These are phyloP conservation scores for Pestalotiopsis sp. DNA, from an alignment of 2,329 filamentous ascomycete genomes.

Conservation along the genomic window DNA sequence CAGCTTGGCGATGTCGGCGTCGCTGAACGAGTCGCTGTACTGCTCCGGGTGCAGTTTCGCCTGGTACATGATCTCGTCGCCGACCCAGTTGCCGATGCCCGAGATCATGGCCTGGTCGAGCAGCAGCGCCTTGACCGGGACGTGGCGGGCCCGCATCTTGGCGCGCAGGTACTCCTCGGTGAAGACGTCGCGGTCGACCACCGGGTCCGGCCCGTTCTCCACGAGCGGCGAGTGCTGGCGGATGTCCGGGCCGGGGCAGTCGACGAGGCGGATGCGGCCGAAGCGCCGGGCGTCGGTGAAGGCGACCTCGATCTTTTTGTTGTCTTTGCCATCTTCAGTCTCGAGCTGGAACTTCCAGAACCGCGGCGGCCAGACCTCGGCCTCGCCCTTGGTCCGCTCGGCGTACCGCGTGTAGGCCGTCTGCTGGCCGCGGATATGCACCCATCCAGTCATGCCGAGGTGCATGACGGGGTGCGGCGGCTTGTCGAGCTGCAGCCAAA, in stretches of 20 bases:
- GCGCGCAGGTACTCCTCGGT: constrained; percentile 74
- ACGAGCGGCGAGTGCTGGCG: constrained; percentile 76
- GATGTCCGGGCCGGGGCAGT: constrained; percentile 78
- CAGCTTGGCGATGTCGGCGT: constrained; percentile 71
- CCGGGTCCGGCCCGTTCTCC: constrained; percentile 92
- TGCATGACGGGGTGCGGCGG: constrained; percentile 90
- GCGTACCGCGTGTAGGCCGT: constrained; percentile 84
- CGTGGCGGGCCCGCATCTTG: constrained; percentile 74
- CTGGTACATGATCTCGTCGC: constrained; percentile 90
- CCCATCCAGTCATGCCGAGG: constrained; percentile 83
- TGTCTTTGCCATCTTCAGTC: constrained; percentile 56
- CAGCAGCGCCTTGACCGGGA: constrained; percentile 87
- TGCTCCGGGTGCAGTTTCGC: constrained; percentile 90
- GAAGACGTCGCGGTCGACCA: constrained; percentile 77
- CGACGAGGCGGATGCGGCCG: constrained; percentile 77
- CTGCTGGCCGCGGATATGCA: constrained; percentile 80
- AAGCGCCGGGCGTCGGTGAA: constrained; percentile 86
- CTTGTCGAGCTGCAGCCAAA: constrained; percentile 78
- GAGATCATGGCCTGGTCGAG: constrained; percentile 88
- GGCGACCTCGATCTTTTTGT: constrained; percentile 62
- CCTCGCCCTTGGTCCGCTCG: constrained; percentile 65
- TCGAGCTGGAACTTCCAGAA: constrained; percentile 86
- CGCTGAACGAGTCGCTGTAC: constrained; percentile 80
- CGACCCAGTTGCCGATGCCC: constrained; percentile 97
- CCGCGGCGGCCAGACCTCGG: constrained; percentile 81